Evolutionary conservation across 345 rosid species (phyloP), one percentile per base, ranked within the genome.

Genomic region (Psidium guajava): DNA sequence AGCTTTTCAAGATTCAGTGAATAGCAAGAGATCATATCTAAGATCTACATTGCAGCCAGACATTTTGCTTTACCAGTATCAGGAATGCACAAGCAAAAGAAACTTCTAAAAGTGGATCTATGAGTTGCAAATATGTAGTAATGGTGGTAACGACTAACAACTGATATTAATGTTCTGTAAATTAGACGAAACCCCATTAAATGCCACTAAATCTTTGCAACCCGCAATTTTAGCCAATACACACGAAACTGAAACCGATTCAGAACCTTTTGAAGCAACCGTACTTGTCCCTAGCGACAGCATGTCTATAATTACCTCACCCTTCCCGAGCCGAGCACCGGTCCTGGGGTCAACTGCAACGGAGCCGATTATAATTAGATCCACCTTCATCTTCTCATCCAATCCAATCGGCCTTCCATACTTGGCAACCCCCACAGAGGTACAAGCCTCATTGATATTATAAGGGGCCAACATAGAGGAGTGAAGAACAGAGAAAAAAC

Each of bases 311-410:
- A 50, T 84, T 86, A 94, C 98, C 97, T 96, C 99, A 86, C 98
- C 99, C 86, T 96, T 96, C 88, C 99, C 99, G 81, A 96, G 93
- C 57, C 98, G 91, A 91, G 98, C 97, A 77, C 99, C 98, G 0
- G 98, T 94, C 77, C 83, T 92, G 6, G 98, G 96, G 83, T 95
- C 92, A 75, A 96, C 98, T 54, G 99, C 98, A 86, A 96, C 98
- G 1, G 98, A 96, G 44, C 99, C 99, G 73, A 95, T 88, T 20
- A 95, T 95, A 87, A 94, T 92, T 20, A 94, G 90, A 88, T 96
- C 96, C 6, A 96, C 98, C 88, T 93, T 91, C 85, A 96, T 91
- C 89, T 93, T 93, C 85, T 94, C 93, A 91, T 96, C 98, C 86
- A 94, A 90, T 83, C 97, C 91, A 85, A 95, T 94, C 0, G 95